A percentile compares a stretch with the other conserved stretches of the same genome.
Evolutionary conservation across 495 filamentous ascomycete genomes (phyloP).

Genomic region (Penicillium roqueforti): DNA sequence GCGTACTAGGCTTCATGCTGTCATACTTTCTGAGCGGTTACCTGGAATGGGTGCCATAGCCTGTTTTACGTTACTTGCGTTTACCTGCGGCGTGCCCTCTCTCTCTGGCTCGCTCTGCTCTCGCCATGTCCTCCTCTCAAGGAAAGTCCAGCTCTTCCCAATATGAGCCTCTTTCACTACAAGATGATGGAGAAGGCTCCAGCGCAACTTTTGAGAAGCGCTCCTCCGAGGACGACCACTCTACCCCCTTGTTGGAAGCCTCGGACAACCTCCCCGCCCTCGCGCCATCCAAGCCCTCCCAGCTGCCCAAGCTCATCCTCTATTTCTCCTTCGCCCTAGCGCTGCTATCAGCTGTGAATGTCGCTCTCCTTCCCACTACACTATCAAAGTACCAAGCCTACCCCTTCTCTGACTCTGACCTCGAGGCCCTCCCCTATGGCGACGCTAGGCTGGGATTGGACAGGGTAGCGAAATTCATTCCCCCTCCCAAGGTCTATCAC

Average conservation of each 20-base stretch:
- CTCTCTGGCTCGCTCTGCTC: neutral
- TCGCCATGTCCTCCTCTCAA: neutral
- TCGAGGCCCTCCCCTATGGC: constrained; percentile 1
- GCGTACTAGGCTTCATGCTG: neutral
- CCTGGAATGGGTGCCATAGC: neutral
- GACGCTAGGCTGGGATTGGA: neutral
- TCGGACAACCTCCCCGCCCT: neutral
- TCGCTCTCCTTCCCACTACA: constrained; percentile 1
- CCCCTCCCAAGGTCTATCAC: neutral
- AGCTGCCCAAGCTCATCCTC: neutral
- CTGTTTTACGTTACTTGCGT: neutral
- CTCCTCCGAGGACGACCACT: neutral
- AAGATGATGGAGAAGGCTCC: neutral
- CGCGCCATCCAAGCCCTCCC: neutral
- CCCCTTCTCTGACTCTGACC: neutral
- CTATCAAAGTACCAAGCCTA: constrained; percentile 2
- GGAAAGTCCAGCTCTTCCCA: constrained; percentile 1
- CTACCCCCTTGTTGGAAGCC: neutral
- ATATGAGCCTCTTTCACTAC: neutral
- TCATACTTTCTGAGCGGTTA: neutral
- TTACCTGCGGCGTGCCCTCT: neutral
- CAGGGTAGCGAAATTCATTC: neutral
- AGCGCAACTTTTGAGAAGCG: neutral
- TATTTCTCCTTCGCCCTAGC: neutral
- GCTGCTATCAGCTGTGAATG: constrained; percentile 1